Evolutionary conservation across 208 protist genomes (phyloP).

Genomic region (Tritrichomonas musculus): DNA sequence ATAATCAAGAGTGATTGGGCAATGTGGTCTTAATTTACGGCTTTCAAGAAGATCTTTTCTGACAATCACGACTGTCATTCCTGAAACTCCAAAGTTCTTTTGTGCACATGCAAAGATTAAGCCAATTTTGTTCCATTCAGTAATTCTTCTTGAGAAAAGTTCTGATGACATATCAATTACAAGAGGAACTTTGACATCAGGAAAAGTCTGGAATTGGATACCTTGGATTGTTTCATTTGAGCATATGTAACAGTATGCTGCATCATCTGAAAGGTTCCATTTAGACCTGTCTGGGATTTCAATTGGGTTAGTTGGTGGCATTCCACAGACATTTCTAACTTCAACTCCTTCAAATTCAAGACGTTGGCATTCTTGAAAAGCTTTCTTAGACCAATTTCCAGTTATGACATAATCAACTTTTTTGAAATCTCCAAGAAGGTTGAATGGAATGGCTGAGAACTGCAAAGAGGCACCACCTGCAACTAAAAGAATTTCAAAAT

Average conservation of each 20-base stretch:
- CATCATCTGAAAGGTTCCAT: neutral
- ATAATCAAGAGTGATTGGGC: constrained; percentile 6
- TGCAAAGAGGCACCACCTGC: constrained; percentile 16
- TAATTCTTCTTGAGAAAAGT: neutral
- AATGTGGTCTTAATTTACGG: neutral
- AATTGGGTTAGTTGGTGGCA: neutral
- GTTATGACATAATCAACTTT: neutral
- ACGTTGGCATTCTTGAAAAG: neutral
- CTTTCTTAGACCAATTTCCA: constrained; percentile 29
- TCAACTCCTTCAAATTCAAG: neutral
- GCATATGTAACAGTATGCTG: neutral
- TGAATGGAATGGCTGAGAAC: constrained; percentile 31
- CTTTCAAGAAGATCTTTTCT: neutral
- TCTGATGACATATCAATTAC: constrained; percentile 22
- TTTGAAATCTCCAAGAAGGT: neutral
- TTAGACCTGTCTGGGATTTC: neutral
- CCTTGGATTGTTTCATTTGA: constrained; percentile 31
- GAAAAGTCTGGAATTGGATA: neutral
- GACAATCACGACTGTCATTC: constrained; percentile 8
- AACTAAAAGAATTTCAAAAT: constrained; percentile 4
- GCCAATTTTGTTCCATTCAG: neutral
- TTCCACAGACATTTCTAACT: neutral
- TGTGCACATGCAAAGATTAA: neutral
- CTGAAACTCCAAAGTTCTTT: constrained; percentile 22
- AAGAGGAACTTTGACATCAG: constrained; percentile 14